These are phyloP conservation scores for Fusarium guadeloupense DNA, from an alignment of 2,329 filamentous ascomycete genomes.

Conservation along the genomic window DNA sequence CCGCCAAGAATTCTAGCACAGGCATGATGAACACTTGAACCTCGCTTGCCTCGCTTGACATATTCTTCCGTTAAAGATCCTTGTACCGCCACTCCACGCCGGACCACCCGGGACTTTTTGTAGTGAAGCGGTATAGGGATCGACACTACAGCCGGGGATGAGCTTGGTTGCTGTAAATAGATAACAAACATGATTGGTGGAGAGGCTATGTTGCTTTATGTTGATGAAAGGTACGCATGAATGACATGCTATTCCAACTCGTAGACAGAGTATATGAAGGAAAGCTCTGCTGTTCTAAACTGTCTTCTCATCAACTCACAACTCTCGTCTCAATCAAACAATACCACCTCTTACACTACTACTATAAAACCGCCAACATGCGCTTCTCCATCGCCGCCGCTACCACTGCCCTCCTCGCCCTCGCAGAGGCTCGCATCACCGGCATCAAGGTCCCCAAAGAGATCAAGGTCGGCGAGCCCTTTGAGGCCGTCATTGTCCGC, in stretches of 20 bases:
- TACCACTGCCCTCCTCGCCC: slow-evolving; percentile 40
- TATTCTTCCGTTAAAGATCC: neutral
- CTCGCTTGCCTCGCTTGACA: neutral
- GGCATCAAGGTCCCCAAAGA: slow-evolving; percentile 54
- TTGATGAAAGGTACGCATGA: slow-evolving; percentile 1
- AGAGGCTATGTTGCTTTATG: neutral
- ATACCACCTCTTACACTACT: neutral
- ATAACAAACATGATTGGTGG: neutral
- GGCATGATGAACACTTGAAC: neutral
- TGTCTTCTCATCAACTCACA: neutral
- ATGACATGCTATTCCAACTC: neutral
- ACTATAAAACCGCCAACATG: slow-evolving; percentile 31
- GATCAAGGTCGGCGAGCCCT: slow-evolving; percentile 50
- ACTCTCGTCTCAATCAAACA: neutral
- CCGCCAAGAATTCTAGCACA: slow-evolving; percentile 2
- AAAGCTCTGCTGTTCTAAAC: neutral
- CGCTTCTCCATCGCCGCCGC: slow-evolving; percentile 41
- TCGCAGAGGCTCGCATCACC: slow-evolving; percentile 52
- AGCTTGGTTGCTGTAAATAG: slow-evolving; percentile 20
- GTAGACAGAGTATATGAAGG: slow-evolving; percentile 13
- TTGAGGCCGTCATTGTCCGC: slow-evolving; percentile 52
- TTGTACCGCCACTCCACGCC: neutral
- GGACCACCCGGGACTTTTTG: neutral
- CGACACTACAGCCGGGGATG: slow-evolving; percentile 5
- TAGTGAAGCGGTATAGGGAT: neutral